Evolutionary conservation across 257 asterid species (phyloP), one percentile per base, ranked within the genome.

Genomic region (Ilex asprella): DNA sequence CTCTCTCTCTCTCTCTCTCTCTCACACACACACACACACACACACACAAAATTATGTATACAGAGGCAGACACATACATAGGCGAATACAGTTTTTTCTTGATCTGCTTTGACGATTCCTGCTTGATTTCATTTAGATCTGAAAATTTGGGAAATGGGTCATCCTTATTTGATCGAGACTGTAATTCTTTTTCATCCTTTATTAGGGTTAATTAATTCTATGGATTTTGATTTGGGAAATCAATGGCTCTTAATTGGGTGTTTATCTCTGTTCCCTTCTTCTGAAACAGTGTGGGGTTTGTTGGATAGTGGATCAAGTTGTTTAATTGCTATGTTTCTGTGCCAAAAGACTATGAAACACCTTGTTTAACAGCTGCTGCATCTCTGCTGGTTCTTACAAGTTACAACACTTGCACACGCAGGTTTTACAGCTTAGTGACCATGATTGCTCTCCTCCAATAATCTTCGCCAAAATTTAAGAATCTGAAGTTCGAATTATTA

Each of bases 51-150:
- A 0, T 21, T 21, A 1, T 21, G 27, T 21, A 21, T 21, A 21
- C 27, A 21, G 27, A 21, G 27, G 27, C 27, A 21, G 27, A 21
- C 27, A 21, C 27, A 21, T 21, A 21, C 27, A 21, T 21, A 21
- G 27, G 27, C 27, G 27, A 21, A 21, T 21, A 21, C 27, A 21
- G 27, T 21, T 21, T 21, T 21, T 21, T 21, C 27, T 21, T 21
- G 27, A 21, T 21, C 27, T 21, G 27, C 27, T 21, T 21, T 21
- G 27, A 21, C 27, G 52, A 31, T 21, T 41, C 49, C 63, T 50
- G 3, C 63, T 44, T 46, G 59, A 21, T 53, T 69, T 62, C 66
- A 31, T 12, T 59, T 75, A 78, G 95, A 88, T 91, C 96, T 82
- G 60, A 58, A 12, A 63, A 43, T 74, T 76, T 67, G 51, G 30